A percentile compares a stretch with the other conserved stretches of the same genome.
phyloP scores from a whole-genome alignment of 345 rosid genomes.

The Turritis glabra region DNA sequence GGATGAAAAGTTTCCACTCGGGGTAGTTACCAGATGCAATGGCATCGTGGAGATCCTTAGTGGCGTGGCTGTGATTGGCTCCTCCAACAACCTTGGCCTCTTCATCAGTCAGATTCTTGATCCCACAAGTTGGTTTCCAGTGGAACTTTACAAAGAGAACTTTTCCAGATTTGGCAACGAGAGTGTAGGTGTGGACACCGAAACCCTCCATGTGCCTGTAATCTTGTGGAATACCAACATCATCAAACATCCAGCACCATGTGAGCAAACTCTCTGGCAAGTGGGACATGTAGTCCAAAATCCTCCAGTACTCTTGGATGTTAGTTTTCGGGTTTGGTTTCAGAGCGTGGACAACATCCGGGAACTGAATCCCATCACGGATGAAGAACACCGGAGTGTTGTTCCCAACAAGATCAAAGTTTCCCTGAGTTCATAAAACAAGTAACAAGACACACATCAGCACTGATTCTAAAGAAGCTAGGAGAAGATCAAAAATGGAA shows the following conservation, averaged over 20 bases:
- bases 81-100: constrained; percentile 92
- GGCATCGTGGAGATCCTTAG: constrained; percentile 90
- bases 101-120: constrained; percentile 84
- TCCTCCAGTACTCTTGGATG: constrained; percentile 97
- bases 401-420: constrained; percentile 99
- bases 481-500: neutral
- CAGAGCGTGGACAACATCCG: constrained; percentile 84
- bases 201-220: constrained; percentile 98
- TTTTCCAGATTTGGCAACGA: constrained; percentile 83
- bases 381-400: constrained; percentile 95
- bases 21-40: constrained; percentile 95
- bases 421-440: constrained; percentile 68
- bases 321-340: constrained; percentile 98
- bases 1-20: constrained; percentile 94
- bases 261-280: constrained; percentile 90
- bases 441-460: constrained; percentile 7
- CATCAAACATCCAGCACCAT: constrained; percentile 88
- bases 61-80: constrained; percentile 96
- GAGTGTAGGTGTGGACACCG: constrained; percentile 88
- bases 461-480: neutral
- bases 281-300: constrained; percentile 91
- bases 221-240: constrained; percentile 90
- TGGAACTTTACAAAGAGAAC: constrained; percentile 86
- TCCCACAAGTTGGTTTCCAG: constrained; percentile 98
- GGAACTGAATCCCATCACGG: constrained; percentile 96